Evolutionary conservation across 2,329 filamentous ascomycete genomes (phyloP).

Genomic region (Diaporthe velutina): DNA sequence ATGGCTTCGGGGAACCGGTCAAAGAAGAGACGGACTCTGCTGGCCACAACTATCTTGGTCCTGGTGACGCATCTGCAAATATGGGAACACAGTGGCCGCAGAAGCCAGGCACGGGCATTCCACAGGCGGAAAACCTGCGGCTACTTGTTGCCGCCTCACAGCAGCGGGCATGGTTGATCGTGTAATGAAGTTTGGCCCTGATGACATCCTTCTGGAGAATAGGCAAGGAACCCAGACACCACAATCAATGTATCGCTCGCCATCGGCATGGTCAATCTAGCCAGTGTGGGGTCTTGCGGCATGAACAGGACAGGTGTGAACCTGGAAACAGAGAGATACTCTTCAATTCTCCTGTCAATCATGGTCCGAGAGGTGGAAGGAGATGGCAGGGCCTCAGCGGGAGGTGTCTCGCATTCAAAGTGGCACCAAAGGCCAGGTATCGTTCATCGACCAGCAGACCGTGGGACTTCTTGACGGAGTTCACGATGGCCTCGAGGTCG

Average conservation of each 20-base stretch:
- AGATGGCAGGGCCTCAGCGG: neutral
- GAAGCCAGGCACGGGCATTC: neutral
- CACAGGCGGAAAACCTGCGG: neutral
- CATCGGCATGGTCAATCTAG: too few species aligned
- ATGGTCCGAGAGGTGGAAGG: too few species aligned
- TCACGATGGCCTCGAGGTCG: conserved; percentile 93
- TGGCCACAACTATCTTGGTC: neutral
- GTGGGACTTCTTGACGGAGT: conserved; percentile 98
- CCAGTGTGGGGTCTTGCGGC: too few species aligned
- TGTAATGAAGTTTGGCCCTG: too few species aligned
- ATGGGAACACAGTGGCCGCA: neutral
- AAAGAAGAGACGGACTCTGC: neutral
- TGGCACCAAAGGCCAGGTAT: conserved; percentile 93
- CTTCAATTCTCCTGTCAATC: too few species aligned
- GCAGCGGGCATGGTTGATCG: neutral
- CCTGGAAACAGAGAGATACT: too few species aligned
- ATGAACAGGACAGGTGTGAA: too few species aligned
- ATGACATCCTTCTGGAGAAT: neutral
- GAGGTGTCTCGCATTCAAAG: neutral
- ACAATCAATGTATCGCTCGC: too few species aligned
- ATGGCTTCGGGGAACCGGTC: neutral
- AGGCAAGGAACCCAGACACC: too few species aligned
- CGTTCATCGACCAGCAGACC: conserved; percentile 93
- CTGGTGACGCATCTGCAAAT: neutral
- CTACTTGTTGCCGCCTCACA: neutral